Base-by-base conservation (phyloP, 176 grass and related monocot species). In the Eragrostis curvula region DNA sequence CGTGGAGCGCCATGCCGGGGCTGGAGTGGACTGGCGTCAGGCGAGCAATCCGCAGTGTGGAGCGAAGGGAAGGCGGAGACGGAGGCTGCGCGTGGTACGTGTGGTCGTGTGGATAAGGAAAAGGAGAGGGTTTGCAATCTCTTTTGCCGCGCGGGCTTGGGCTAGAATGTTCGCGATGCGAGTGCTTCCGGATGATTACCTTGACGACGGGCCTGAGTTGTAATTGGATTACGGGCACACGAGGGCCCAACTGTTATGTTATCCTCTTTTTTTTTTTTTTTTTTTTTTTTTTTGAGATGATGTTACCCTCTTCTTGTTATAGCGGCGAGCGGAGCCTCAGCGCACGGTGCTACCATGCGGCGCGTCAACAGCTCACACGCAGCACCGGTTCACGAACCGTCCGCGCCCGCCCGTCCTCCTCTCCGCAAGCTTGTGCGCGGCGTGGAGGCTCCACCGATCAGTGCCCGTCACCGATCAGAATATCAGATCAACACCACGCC, bases 1-100 rank as follows among this genome's bases (percentile, higher is more conserved):
- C 66, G 78, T 88, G 94, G 74, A 97, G 89, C 27, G 87, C 85
- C 76, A 93, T 89, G 78, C 68, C 85, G 17, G 43, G 9, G n/a
- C n/a, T n/a, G n/a, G 43, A 10, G 1, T 45, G 58, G 24, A 5
- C 25, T 11, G 77, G 56, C 18, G 53, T 5, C 5, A 17, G 5
- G 18, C 36, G 5, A 63, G 48, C 18, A 53, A 68, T 59, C 63
- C 8, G 47, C 50, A 40, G 52, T 50, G 73, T 11, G 56, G 55
- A 43, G 62, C 20, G 61, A 25, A 47, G 55, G 66, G 51, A 47
- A 24, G 43, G 13, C 40, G 49, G 45, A 59, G n/a, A 66, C 18
- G 68, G 50, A 24, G 24, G 36, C 59, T 29, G 72, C 28, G 21
- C 27, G 75, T 85, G 77, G 75, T 51, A 52, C 29, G 28, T 41